These are phyloP conservation scores for Aspergillus spinulosporus DNA, from an alignment of 2,329 filamentous ascomycete genomes.

Conservation along the genomic window DNA sequence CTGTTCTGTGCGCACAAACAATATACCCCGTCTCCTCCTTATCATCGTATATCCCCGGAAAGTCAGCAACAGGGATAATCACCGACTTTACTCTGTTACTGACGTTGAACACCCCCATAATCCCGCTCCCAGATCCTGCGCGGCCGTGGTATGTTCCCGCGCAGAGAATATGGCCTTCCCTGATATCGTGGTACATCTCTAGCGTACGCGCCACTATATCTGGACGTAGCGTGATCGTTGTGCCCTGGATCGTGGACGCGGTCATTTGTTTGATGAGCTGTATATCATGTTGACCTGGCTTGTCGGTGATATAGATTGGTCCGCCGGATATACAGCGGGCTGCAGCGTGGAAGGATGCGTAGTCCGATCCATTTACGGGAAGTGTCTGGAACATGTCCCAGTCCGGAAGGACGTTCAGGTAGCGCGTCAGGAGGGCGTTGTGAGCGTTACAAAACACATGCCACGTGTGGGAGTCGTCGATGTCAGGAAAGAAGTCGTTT, in stretches of 20 bases:
- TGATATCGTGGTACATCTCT: conserved; percentile 72
- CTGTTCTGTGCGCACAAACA: conserved; percentile 69
- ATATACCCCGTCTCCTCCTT: conserved; percentile 57
- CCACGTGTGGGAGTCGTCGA: conserved; percentile 82
- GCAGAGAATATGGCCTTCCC: conserved; percentile 71
- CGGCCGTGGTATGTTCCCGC: conserved; percentile 75
- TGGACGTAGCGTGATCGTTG: conserved; percentile 78
- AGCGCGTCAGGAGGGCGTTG: conserved; percentile 77
- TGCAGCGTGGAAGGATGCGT: conserved; percentile 82
- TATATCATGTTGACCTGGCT: conserved; percentile 77
- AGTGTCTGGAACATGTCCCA: conserved; percentile 74
- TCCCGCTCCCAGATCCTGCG: conserved; percentile 67
- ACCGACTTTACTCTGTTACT: conserved; percentile 63
- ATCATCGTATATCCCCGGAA: conserved; percentile 66
- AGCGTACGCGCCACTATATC: conserved; percentile 71
- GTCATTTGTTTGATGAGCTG: conserved; percentile 78
- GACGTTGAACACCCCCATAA: conserved; percentile 85
- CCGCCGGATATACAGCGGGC: conserved; percentile 87
- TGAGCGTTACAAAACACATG: conserved; percentile 94
- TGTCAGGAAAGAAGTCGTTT: conserved; percentile 84
- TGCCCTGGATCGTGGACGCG: conserved; percentile 67
- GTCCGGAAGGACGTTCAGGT: conserved; percentile 84
- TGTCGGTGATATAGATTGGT: conserved; percentile 91
- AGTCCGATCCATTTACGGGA: conserved; percentile 47
- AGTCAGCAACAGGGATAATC: conserved; percentile 67